These are phyloP conservation scores for Toxoplasma gondii DNA, from an alignment of 169 alveolate species.

Conservation along the genomic window DNA sequence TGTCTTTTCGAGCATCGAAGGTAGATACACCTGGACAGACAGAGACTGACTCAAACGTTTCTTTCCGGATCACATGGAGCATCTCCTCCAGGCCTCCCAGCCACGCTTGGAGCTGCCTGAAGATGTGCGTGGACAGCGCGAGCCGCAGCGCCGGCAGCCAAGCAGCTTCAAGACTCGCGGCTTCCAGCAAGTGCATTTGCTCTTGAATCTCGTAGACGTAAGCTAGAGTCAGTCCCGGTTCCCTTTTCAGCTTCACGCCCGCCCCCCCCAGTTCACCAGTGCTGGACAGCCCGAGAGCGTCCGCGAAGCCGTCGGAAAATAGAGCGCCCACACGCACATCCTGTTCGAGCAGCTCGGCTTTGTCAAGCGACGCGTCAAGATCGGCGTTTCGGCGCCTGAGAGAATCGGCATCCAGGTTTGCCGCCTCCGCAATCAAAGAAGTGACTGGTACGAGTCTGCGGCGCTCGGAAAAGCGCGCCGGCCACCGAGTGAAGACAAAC, in stretches of 20 bases:
- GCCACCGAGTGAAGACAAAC: constrained; percentile 7
- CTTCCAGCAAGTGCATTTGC: not conserved
- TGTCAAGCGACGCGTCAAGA: not conserved
- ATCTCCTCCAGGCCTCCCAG: not conserved
- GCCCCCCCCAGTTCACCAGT: too few relatives aligned
- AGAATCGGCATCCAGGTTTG: not conserved
- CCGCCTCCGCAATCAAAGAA: not conserved
- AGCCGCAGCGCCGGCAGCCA: not conserved
- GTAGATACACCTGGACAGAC: too few relatives aligned
- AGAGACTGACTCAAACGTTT: too few relatives aligned
- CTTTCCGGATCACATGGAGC: too few relatives aligned
- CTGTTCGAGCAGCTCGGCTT: not conserved
- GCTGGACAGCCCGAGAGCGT: too few relatives aligned
- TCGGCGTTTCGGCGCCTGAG: too few relatives aligned
- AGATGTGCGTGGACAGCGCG: not conserved
- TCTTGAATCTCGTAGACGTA: constrained; percentile 9
- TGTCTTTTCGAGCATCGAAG: too few relatives aligned
- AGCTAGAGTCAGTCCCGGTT: not conserved
- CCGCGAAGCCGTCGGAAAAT: too few relatives aligned
- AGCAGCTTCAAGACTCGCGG: not conserved
- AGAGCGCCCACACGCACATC: not conserved
- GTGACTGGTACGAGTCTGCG: not conserved
- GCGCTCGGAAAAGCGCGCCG: not conserved
- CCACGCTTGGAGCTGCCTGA: not conserved
- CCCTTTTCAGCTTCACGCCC: not conserved